phyloP scores from a whole-genome alignment of 1,284 basidiomycete genomes.

The Taiwanofungus camphoratus region DNA sequence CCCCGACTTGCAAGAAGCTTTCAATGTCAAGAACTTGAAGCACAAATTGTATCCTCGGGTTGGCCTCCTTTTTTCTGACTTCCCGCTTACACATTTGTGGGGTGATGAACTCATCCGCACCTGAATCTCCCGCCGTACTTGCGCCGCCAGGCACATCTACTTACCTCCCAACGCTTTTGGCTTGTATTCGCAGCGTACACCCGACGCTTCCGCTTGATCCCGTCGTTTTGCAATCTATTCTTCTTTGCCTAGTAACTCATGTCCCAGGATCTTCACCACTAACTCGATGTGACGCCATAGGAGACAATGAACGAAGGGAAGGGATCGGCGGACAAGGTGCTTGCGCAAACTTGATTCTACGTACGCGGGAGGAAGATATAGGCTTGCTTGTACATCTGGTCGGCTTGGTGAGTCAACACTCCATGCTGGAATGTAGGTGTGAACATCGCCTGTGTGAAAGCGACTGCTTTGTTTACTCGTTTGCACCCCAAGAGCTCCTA shows the following conservation, averaged over 20 bases:
- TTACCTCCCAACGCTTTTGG: slow-evolving; percentile 49
- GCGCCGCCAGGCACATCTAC: slow-evolving; percentile 37
- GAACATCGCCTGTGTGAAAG: no score
- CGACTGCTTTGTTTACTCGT: no score
- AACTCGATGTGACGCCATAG: background rate
- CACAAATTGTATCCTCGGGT: no score
- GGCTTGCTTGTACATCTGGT: slow-evolving; percentile 47
- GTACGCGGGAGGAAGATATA: slow-evolving; percentile 57
- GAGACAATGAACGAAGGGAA: slow-evolving; percentile 3
- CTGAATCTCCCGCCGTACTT: background rate
- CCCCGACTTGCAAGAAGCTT: no score
- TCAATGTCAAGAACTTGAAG: no score
- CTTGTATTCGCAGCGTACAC: slow-evolving; percentile 37
- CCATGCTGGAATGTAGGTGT: background rate
- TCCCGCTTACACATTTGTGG: no score
- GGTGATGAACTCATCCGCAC: no score
- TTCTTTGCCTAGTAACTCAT: slow-evolving; percentile 53
- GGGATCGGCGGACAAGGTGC: background rate
- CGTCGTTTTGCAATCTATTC: slow-evolving; percentile 57
- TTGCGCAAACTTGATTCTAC: slow-evolving; percentile 54
- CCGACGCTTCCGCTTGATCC: slow-evolving; percentile 51
- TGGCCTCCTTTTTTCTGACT: no score
- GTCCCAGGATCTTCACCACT: slow-evolving; percentile 8
- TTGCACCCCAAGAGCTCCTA: no score
- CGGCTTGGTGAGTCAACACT: slow-evolving; percentile 45